A percentile compares a stretch with the other conserved stretches of the same genome.
Conservation (phyloP, 768 basidiomycete species). For the Candolleomyces eurysporus region DNA sequence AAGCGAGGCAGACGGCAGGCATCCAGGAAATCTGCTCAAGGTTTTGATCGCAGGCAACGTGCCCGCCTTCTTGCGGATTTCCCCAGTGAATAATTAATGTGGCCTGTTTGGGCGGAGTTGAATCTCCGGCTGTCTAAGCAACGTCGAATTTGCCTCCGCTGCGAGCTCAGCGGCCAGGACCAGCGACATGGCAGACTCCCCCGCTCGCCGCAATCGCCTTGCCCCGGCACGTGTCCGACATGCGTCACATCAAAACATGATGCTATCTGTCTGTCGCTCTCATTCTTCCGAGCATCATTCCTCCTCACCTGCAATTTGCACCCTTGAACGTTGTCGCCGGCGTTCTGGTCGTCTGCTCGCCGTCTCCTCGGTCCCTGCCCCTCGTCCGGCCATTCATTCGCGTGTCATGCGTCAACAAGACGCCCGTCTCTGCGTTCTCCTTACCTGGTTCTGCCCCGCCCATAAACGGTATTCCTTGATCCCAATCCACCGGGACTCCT, state of each 20-base stretch:
- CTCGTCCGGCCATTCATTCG: background rate
- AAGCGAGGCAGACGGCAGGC: conserved; percentile 63
- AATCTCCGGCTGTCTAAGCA: conserved; percentile 26
- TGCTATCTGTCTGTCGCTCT: conserved; percentile 2
- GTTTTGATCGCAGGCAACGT: conserved; percentile 81
- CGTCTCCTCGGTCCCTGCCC: background rate
- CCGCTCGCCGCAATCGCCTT: background rate
- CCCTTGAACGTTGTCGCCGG: background rate
- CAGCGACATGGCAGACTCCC: background rate
- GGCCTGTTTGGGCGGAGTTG: conserved; percentile 15
- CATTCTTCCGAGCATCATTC: background rate
- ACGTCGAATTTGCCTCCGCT: conserved; percentile 1
- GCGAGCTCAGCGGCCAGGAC: background rate
- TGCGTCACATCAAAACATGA: conserved; percentile 14
- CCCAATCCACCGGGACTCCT: too few species aligned
- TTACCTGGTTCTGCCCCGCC: too few species aligned
- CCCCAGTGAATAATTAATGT: conserved; percentile 37
- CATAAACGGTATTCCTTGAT: too few species aligned
- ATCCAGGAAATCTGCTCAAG: conserved; percentile 45
- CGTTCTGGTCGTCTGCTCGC: background rate
- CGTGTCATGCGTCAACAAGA: too few species aligned
- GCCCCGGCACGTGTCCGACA: conserved; percentile 17
- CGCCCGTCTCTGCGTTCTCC: too few species aligned
- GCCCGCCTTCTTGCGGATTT: conserved; percentile 56
- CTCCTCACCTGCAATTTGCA: background rate